phyloP scores from a whole-genome alignment of 2,329 filamentous ascomycete genomes.

The Trichoderma aggressivum region DNA sequence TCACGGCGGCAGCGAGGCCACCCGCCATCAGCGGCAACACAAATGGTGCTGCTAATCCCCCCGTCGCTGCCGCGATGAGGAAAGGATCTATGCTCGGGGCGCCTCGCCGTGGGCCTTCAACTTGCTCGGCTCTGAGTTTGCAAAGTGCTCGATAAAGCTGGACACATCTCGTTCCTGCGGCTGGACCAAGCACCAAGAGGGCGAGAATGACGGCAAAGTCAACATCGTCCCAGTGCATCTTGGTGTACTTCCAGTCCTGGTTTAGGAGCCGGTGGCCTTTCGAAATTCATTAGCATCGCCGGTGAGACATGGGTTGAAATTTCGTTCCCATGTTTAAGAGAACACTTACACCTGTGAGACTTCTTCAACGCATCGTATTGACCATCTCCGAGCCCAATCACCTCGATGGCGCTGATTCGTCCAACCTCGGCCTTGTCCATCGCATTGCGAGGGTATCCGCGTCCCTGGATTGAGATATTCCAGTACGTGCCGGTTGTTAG shows the following conservation, averaged over 20 bases:
- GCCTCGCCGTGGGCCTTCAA: background rate
- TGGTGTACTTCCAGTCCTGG: background rate
- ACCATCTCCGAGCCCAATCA: slow-evolving; percentile 7
- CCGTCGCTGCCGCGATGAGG: background rate
- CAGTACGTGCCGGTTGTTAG: background rate
- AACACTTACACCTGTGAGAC: background rate
- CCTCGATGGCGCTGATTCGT: background rate
- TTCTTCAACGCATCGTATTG: slow-evolving; percentile 3
- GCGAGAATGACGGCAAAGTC: slow-evolving; percentile 11
- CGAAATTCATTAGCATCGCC: background rate
- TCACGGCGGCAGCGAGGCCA: background rate
- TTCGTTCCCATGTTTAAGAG: background rate
- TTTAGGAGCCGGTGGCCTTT: background rate
- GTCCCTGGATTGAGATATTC: background rate
- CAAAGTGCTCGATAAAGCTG: background rate
- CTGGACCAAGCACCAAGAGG: background rate
- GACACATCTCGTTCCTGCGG: background rate
- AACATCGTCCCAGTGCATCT: slow-evolving; percentile 12
- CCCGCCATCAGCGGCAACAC: background rate
- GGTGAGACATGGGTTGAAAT: background rate
- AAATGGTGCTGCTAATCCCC: slow-evolving; percentile 1
- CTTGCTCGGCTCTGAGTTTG: background rate
- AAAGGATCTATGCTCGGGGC: background rate
- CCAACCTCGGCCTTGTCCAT: background rate
- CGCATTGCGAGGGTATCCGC: background rate